Conservation (phyloP, 352 stramenopile species). For the Phytophthora cryptogea region DNA sequence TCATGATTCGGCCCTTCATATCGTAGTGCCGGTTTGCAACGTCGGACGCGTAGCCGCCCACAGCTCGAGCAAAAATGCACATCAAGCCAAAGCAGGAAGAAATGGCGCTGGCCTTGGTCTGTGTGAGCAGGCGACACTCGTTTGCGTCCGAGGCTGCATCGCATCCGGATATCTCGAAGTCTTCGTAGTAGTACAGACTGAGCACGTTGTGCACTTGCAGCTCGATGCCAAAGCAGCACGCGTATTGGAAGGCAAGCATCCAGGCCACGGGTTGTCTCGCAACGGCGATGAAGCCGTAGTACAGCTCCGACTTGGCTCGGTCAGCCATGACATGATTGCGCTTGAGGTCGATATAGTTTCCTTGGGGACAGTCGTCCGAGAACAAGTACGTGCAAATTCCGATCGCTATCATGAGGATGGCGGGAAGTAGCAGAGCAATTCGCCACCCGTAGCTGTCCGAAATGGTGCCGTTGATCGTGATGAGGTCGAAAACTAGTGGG, state of each 20-base stretch:
- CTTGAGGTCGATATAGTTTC: conserved; percentile 65
- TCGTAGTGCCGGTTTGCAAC: conserved; percentile 59
- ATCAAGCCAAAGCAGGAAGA: conserved; percentile 93
- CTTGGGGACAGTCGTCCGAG: conserved; percentile 27
- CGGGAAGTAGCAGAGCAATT: conserved; percentile 84
- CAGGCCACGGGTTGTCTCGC: conserved; percentile 66
- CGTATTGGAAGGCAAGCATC: conserved; percentile 93
- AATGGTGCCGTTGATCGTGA: conserved; percentile 54
- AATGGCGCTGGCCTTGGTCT: conserved; percentile 69
- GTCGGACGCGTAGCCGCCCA: conserved; percentile 85
- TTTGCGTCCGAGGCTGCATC: conserved; percentile 22
- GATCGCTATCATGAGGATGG: conserved; percentile 72
- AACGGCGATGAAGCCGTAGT: conserved; percentile 43
- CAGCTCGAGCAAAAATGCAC: conserved; percentile 90
- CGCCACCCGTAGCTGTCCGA: conserved; percentile 38
- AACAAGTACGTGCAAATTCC: conserved; percentile 48
- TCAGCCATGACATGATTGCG: conserved; percentile 46
- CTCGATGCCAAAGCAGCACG: conserved; percentile 93
- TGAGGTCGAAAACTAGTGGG: conserved; percentile 82
- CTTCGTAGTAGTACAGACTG: conserved; percentile 88
- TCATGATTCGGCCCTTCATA: conserved; percentile 43
- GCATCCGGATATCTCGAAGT: conserved; percentile 66
- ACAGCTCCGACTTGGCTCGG: conserved; percentile 22
- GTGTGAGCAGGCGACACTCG: conserved; percentile 22
- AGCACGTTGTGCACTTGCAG: conserved; percentile 94